These are phyloP conservation scores for Davidsoniella virescens DNA, from an alignment of 2,329 filamentous ascomycete genomes.

Conservation along the genomic window DNA sequence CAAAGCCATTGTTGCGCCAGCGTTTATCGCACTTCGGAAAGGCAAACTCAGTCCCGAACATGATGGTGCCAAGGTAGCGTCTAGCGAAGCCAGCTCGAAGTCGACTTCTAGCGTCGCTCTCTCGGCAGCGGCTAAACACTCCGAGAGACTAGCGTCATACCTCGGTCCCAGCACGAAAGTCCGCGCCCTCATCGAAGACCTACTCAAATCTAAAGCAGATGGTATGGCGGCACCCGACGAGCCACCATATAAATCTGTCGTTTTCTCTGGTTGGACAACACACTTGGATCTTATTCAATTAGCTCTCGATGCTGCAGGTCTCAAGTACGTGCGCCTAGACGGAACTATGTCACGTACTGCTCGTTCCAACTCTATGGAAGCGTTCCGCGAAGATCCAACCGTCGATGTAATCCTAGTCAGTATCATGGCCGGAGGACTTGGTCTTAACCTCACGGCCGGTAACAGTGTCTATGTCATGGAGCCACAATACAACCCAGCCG, in stretches of 20 bases:
- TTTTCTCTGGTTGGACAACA: slow-evolving; percentile 93
- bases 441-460: slow-evolving; percentile 75
- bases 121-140: slow-evolving; percentile 4
- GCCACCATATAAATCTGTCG: slow-evolving; percentile 74
- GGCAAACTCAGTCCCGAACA: slow-evolving; percentile 41
- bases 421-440: slow-evolving; percentile 80
- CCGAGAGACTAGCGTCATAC: slow-evolving; percentile 39
- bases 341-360: slow-evolving; percentile 68
- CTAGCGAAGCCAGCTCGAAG: slow-evolving; percentile 14
- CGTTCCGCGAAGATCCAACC: slow-evolving; percentile 54
- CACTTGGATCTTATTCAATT: slow-evolving; percentile 85
- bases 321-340: slow-evolving; percentile 68
- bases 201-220: slow-evolving; percentile 47
- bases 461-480: slow-evolving; percentile 94
- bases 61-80: slow-evolving; percentile 29
- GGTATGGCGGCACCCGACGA: slow-evolving; percentile 45
- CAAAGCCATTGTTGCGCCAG: slow-evolving; percentile 42
- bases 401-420: slow-evolving; percentile 78
- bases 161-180: slow-evolving; percentile 86
- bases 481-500: slow-evolving; percentile 90
- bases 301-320: slow-evolving; percentile 51
- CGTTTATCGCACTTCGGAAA: slow-evolving; percentile 53
- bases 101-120: slow-evolving; percentile 9
- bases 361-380: slow-evolving; percentile 58
- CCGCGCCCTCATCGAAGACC: slow-evolving; percentile 58